A percentile compares a stretch with the other conserved stretches of the same genome.
These are phyloP conservation scores for Dictyostelium brefeldianum DNA, from an alignment of 78 protist species.

Conservation along the genomic window DNA sequence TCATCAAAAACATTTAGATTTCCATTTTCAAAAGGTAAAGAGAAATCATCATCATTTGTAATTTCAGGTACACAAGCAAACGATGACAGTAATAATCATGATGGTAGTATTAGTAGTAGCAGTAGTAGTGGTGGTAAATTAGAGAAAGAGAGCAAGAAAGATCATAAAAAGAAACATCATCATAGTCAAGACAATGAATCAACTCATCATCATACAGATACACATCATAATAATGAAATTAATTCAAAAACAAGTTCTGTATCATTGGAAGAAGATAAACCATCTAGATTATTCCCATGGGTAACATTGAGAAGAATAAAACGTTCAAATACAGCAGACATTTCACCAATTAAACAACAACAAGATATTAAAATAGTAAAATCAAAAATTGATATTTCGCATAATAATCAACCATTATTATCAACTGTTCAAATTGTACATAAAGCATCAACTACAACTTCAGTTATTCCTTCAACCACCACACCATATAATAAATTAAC, in stretches of 20 bases:
- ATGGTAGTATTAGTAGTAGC: neutral
- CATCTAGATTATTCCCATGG: conserved; percentile 53
- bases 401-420: neutral
- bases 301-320: conserved; percentile 57
- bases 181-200: neutral
- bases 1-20: conserved; percentile 5
- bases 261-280: neutral
- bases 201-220: neutral
- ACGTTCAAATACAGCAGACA: conserved; percentile 33
- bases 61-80: neutral
- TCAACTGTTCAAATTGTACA: conserved; percentile 2
- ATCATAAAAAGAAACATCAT: neutral
- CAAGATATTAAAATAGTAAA: neutral
- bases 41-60: neutral
- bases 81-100: neutral
- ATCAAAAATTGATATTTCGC: conserved; percentile 21
- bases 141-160: neutral
- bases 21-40: neutral
- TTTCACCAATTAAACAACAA: neutral
- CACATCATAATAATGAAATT: neutral
- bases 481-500: neutral
- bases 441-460: neutral
- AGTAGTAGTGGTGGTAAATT: neutral
- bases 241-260: neutral
- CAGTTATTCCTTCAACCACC: neutral